Base-by-base conservation (phyloP, 371 early-diverging fungal species). In the Syncephalastrum monosporum region DNA sequence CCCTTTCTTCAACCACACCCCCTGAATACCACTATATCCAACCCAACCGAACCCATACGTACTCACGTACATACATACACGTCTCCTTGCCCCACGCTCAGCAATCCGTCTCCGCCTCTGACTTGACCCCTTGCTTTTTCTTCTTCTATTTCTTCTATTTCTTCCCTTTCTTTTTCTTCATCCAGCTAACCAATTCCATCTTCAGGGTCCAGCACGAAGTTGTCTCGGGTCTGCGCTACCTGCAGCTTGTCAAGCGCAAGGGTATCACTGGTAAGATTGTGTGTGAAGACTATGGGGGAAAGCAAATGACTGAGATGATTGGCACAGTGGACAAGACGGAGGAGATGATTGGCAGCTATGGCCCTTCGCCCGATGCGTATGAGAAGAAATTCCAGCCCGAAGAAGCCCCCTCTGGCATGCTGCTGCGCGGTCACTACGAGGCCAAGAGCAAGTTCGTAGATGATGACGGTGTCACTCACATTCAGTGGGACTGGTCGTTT, bases 261-360 rank as follows among this genome's bases (percentile, higher is more conserved):
- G 92, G 92, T 21, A 81, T 96, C 53, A 70, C 69, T 55, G 85
- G 90, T 90, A 72, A 50, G 61, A 16, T 29, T 29, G 2, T 10
- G 5, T 33, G 10, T 33, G 6, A 44, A 42, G 19, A 38, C 0
- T 17, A 27, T 42, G 33, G 13, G 13, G 4, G 54, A 29, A 24
- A 47, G n/a, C 7, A 42, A 25, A 17, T 38, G 8, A 48, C 51
- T 57, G 49, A 50, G 25, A 43, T 25, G 19, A 43, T 57, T 27
- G 24, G 19, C 16, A 27, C 63, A 87, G 95, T 96, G 47, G 97
- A 96, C 69, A 92, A 88, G 80, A 82, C 80, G 57, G 95, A 97
- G 66, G 95, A 95, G 67, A 97, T 98, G 97, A 82, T 95, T 60
- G 98, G 97, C 54, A 90, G 91, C 60, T 98, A 94, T 60, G 97